Percentiles rank a stretch among this genome's conserved stretches.
Conservation (phyloP, 345 rosid genomes). For the Zanthoxylum bungeanum region DNA sequence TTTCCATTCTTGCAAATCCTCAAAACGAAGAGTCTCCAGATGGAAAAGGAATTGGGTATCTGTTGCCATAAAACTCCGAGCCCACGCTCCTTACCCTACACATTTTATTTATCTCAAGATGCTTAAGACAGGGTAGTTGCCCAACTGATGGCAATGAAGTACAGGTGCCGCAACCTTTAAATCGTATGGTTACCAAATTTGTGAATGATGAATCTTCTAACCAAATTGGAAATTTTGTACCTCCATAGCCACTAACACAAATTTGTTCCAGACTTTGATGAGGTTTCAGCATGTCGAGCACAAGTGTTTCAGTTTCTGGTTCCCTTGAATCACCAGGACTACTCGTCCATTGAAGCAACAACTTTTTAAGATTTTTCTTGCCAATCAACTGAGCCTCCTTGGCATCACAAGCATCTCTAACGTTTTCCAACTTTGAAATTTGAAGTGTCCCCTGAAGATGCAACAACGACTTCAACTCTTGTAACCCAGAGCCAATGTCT, state of each 20-base stretch:
- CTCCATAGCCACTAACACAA: neutral
- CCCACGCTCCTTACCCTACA: neutral
- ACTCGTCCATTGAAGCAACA: slow-evolving; percentile 10
- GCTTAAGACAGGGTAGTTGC: slow-evolving; percentile 2
- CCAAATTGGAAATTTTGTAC: slow-evolving; percentile 10
- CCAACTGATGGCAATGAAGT: slow-evolving; percentile 8
- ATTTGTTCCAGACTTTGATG: neutral
- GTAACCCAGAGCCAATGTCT: neutral
- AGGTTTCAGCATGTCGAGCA: slow-evolving; percentile 11
- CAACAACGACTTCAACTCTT: neutral
- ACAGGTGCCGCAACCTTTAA: slow-evolving; percentile 6
- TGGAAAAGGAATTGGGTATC: slow-evolving; percentile 4
- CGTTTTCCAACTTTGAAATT: slow-evolving; percentile 8
- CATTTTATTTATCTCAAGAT: neutral
- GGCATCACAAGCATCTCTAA: neutral
- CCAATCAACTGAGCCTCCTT: neutral
- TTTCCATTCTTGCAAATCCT: slow-evolving; percentile 30
- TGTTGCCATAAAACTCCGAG: slow-evolving; percentile 1
- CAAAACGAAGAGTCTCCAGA: slow-evolving; percentile 16
- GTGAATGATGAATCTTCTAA: slow-evolving; percentile 14
- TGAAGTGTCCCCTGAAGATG: neutral
- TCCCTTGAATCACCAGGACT: neutral
- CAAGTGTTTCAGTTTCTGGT: neutral
- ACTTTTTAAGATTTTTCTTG: neutral
- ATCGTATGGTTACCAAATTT: slow-evolving; percentile 1